Evolutionary conservation across 2,329 filamentous ascomycete species (phyloP).

Genomic region (Paracamarosporium sp.): DNA sequence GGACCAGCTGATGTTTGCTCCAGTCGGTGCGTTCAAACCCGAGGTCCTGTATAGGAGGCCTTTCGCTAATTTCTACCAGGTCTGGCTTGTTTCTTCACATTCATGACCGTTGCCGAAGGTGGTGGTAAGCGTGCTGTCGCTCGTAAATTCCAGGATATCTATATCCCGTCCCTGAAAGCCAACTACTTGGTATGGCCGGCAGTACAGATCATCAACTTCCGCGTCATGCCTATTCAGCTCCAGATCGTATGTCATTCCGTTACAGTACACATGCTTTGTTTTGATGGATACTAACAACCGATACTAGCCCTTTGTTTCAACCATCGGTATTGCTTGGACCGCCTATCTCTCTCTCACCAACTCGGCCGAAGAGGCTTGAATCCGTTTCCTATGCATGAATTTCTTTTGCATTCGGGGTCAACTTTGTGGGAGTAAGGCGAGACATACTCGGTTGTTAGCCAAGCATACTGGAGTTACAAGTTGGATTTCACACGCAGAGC

Average conservation of each 20-base stretch:
- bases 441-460: slow-evolving; percentile 19
- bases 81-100: slow-evolving; percentile 88
- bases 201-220: slow-evolving; percentile 96
- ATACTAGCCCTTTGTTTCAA: slow-evolving; percentile 88
- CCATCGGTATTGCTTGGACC: slow-evolving; percentile 95
- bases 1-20: slow-evolving; percentile 93
- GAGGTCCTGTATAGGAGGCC: not conserved
- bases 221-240: slow-evolving; percentile 91
- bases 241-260: slow-evolving; percentile 78
- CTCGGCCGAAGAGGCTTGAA: slow-evolving; percentile 72
- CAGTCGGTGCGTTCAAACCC: slow-evolving; percentile 68
- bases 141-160: slow-evolving; percentile 91
- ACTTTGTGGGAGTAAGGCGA: slow-evolving; percentile 20
- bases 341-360: slow-evolving; percentile 94
- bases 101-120: slow-evolving; percentile 95
- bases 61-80: slow-evolving; percentile 50
- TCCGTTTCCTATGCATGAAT: slow-evolving; percentile 11
- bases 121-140: slow-evolving; percentile 80
- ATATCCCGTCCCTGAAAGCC: slow-evolving; percentile 90
- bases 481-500: slow-evolving; percentile 25
- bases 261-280: not conserved
- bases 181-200: slow-evolving; percentile 96
- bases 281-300: slow-evolving; percentile 12
- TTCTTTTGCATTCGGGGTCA: slow-evolving; percentile 14
- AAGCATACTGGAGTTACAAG: slow-evolving; percentile 20